Percentiles rank a stretch among this genome's conserved stretches.
These are phyloP conservation scores for Debaryomyces psychrophilus DNA, from an alignment of 1,139 yeast species.

Conservation along the genomic window DNA sequence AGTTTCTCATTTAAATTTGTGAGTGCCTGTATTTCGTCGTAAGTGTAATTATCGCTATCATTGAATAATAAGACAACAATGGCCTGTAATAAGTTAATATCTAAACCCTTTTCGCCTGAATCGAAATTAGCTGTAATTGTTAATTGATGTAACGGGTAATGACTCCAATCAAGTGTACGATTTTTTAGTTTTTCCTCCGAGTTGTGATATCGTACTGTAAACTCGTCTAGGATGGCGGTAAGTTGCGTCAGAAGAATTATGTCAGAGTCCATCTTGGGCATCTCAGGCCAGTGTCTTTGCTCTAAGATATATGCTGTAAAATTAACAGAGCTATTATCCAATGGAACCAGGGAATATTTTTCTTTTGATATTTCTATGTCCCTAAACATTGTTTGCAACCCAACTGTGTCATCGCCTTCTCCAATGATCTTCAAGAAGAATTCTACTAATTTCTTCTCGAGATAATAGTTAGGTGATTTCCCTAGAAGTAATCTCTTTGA, in stretches of 20 bases:
- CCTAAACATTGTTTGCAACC: constrained; percentile 37
- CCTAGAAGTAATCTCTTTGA: constrained; percentile 40
- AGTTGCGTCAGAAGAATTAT: constrained; percentile 23
- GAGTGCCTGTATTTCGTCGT: constrained; percentile 22
- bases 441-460: constrained; percentile 33
- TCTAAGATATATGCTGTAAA: constrained; percentile 41
- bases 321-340: constrained; percentile 19
- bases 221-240: constrained; percentile 18
- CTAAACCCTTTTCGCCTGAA: constrained; percentile 37
- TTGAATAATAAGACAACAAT: constrained; percentile 36
- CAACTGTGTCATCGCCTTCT: constrained; percentile 34
- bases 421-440: constrained; percentile 33
- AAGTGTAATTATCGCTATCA: constrained; percentile 20
- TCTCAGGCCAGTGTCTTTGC: constrained; percentile 45
- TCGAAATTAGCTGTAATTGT: constrained; percentile 31
- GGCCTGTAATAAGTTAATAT: constrained; percentile 44
- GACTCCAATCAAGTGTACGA: constrained; percentile 36
- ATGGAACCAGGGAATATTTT: constrained; percentile 18
- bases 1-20: constrained; percentile 34
- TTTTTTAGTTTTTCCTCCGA: constrained; percentile 22
- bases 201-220: constrained; percentile 21
- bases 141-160: constrained; percentile 40
- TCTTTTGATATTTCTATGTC: constrained; percentile 31
- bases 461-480: constrained; percentile 22
- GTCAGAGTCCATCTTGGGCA: constrained; percentile 32